Base-by-base conservation (phyloP, 139 green algal species). In the Penium margaritaceum region DNA sequence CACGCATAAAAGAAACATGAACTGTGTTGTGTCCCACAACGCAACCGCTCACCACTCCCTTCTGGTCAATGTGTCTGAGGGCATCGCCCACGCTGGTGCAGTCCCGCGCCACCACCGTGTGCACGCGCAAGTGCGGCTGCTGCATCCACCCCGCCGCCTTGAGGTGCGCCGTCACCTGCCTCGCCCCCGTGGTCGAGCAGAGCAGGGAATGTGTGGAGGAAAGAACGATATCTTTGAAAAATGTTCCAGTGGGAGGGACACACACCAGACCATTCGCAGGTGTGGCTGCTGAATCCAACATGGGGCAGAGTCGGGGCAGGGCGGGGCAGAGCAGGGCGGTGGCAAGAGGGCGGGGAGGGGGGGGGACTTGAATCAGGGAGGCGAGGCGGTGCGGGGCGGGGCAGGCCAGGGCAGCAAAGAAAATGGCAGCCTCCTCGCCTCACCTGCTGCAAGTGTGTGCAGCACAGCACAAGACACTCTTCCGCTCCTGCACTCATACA, bases 1-100 rank as follows among this genome's bases (percentile, higher is more conserved):
- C n/a, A n/a, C n/a, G n/a, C n/a, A n/a, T n/a, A n/a, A n/a, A n/a
- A n/a, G n/a, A n/a, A n/a, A n/a, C n/a, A n/a, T n/a, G n/a, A n/a
- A n/a, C n/a, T n/a, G n/a, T n/a, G n/a, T n/a, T n/a, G n/a, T n/a
- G n/a, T n/a, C n/a, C n/a, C n/a, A n/a, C n/a, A n/a, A n/a, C n/a
- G n/a, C n/a, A n/a, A n/a, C n/a, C n/a, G n/a, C 46, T 57, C 46
- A 57, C 46, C 44, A 71, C 64, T 72, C 93, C 85, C 73, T 87
- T 79, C 63, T 95, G 84, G 78, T 97, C 92, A 15, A 98, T 83
- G 7, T 89, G 63, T 1, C 93, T 86, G 72, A 98, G 76, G 0
- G 93, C 94, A 53, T 98, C 93, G 5, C 93, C 93, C 21, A 85
- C 85, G 27, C 86, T 93, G 15, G 87, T 53, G 80, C 90, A 96